These are phyloP conservation scores for Besnoitia besnoiti DNA, from an alignment of 169 alveolate genomes.

Conservation along the genomic window DNA sequence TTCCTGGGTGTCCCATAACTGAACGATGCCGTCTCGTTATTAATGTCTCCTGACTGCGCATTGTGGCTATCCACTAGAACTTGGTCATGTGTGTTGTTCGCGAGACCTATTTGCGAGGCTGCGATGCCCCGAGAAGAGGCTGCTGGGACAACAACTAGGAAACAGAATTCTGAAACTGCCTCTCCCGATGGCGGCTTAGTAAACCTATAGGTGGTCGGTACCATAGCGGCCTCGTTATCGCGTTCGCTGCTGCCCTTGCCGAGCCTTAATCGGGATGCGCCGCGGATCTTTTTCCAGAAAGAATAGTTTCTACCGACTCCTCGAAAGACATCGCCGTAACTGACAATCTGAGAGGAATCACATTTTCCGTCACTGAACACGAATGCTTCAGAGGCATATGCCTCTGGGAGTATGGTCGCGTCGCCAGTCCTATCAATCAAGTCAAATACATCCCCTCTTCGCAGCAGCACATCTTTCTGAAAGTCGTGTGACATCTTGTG, in stretches of 20 bases:
- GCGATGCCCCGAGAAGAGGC: neutral
- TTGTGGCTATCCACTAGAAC: no score
- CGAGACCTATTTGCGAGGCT: no score
- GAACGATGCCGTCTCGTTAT: no score
- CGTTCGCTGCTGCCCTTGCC: neutral
- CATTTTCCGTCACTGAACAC: neutral
- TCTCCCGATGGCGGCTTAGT: neutral
- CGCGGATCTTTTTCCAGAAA: neutral
- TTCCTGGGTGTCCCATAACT: neutral
- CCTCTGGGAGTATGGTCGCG: neutral
- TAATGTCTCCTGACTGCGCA: no score
- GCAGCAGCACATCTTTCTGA: neutral
- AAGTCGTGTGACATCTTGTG: neutral
- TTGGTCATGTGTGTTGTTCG: no score
- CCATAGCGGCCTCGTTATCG: neutral
- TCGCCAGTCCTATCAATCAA: neutral
- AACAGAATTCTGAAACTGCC: neutral
- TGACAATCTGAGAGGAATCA: neutral
- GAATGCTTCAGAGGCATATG: neutral
- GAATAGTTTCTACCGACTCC: neutral
- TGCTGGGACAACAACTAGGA: neutral
- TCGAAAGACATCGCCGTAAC: neutral
- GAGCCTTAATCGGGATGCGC: neutral
- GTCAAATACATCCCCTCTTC: neutral
- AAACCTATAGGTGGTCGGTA: neutral